Evolutionary conservation across 805 yeast species (phyloP).

Genomic region (Candida namnaoensis): DNA sequence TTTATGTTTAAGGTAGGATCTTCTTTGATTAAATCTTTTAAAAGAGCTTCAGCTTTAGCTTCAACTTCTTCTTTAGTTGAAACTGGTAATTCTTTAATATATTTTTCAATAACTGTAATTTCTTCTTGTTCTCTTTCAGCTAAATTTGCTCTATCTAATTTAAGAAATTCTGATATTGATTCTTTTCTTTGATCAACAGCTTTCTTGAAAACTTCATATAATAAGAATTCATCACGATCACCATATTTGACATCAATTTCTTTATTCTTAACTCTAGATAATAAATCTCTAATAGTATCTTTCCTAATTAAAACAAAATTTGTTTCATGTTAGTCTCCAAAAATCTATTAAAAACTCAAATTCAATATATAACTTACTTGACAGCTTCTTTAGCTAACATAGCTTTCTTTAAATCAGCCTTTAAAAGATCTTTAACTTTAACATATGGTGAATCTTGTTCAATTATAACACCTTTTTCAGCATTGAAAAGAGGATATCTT

Average conservation of each 20-base stretch:
- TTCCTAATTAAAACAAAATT: slow-evolving; percentile 12
- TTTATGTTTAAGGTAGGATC: slow-evolving; percentile 19
- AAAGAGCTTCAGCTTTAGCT: slow-evolving; percentile 17
- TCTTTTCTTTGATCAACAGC: slow-evolving; percentile 40
- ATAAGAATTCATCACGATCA: slow-evolving; percentile 24
- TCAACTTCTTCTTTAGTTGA: slow-evolving; percentile 38
- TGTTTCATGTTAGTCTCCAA: too few relatives aligned
- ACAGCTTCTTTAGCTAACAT: slow-evolving; percentile 36
- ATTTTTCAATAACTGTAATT: slow-evolving; percentile 29
- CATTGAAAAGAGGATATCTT: too few relatives aligned
- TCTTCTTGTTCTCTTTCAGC: slow-evolving; percentile 45
- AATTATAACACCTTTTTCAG: too few relatives aligned
- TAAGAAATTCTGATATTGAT: slow-evolving; percentile 36
- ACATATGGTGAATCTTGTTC: slow-evolving; percentile 20
- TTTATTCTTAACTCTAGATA: slow-evolving; percentile 34
- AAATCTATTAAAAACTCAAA: too few relatives aligned
- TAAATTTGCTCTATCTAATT: slow-evolving; percentile 40
- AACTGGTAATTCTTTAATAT: slow-evolving; percentile 34
- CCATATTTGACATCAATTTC: slow-evolving; percentile 28
- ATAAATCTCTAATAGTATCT: slow-evolving; percentile 34
- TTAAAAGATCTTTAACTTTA: slow-evolving; percentile 23
- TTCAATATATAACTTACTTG: slow-evolving; percentile 5
- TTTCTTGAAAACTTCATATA: slow-evolving; percentile 29
- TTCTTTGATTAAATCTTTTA: slow-evolving; percentile 13
- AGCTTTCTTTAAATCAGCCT: slow-evolving; percentile 36